Base-by-base conservation (phyloP, 352 stramenopile genomes). In the Pythium aphanidermatum region DNA sequence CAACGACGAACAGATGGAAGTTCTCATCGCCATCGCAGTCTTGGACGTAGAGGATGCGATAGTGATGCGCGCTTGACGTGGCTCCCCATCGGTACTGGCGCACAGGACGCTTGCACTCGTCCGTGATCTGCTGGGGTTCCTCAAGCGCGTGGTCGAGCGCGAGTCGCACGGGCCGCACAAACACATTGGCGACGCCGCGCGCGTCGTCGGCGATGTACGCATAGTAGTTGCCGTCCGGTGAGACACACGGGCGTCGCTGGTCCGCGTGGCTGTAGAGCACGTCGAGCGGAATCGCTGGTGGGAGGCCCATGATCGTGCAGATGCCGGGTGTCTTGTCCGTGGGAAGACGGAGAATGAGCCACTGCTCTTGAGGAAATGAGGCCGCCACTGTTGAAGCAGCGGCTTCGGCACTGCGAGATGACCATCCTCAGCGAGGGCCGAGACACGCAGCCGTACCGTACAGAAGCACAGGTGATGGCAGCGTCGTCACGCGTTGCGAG, bases 251-350 rank as follows among this genome's bases (percentile, higher is more conserved):
- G 54, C 68, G 56, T 29, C 56, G 58, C 55, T 73, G 65, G 64
- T 75, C 68, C 8, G 68, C 32, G 46, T 73, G 73, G 47, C 68
- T 65, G 25, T 69, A 79, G 29, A 79, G 55, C 37, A 71, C 65
- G 17, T 64, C 56, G 26, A 75, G 58, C 43, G 68, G 68, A 25
- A 79, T 71, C 42, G 54, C 20, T n/a, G 56, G 45, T 4, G 63
- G 63, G 14, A 72, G 58, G 2, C 40, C 45, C 2, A n/a, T n/a
- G n/a, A n/a, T n/a, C n/a, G n/a, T 55, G 32, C 25, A 45, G 36
- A 19, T 39, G 50, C 4, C 10, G 24, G n/a, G 32, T 14, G 26
- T 39, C 37, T n/a, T n/a, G n/a, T n/a, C n/a, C n/a, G n/a, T n/a
- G n/a, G n/a, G n/a, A n/a, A n/a, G n/a, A n/a, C n/a, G n/a, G n/a